A percentile compares a stretch with the other conserved stretches of the same genome.
These are phyloP conservation scores for Xylariaceae sp. DNA, from an alignment of 2,329 filamentous ascomycete species.

Conservation along the genomic window DNA sequence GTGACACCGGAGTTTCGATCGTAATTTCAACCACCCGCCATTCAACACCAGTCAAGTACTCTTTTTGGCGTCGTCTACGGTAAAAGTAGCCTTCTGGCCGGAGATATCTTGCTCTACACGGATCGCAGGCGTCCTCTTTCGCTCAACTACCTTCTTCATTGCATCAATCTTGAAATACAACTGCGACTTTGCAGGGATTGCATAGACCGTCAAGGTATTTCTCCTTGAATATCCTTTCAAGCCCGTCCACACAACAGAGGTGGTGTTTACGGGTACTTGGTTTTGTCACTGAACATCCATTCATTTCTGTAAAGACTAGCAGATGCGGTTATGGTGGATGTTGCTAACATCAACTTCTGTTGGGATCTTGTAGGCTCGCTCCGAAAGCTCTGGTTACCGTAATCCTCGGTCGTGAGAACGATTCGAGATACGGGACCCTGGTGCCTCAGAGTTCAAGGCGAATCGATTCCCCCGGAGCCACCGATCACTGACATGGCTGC, in stretches of 20 bases:
- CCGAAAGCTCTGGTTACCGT: slow-evolving; percentile 1
- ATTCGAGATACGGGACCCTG: slow-evolving; percentile 13
- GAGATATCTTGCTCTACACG: slow-evolving; percentile 37
- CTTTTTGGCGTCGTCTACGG: slow-evolving; percentile 34
- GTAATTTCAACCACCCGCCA: slow-evolving; percentile 19
- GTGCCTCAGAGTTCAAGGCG: slow-evolving; percentile 17
- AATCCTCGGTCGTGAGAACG: slow-evolving; percentile 6
- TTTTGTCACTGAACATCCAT: no score
- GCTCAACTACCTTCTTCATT: slow-evolving; percentile 5
- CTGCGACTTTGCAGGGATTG: slow-evolving; percentile 1
- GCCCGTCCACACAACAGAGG: no score
- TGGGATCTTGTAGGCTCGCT: no score
- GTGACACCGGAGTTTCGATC: slow-evolving; percentile 25
- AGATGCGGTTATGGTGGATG: no score
- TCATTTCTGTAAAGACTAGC: no score
- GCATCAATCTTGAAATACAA: slow-evolving; percentile 5
- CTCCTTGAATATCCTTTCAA: no score
- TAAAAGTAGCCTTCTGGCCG: slow-evolving; percentile 41
- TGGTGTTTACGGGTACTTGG: no score
- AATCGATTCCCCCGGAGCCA: slow-evolving; percentile 12
- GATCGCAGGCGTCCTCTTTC: slow-evolving; percentile 54
- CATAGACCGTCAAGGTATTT: slow-evolving; percentile 1
- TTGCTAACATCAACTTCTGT: neutral
- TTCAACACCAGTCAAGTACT: slow-evolving; percentile 22
- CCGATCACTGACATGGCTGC: slow-evolving; percentile 61